Evolutionary conservation across 2,329 filamentous ascomycete genomes (phyloP), one percentile per base, ranked within the genome.

Genomic region (Penicillium sp.): DNA sequence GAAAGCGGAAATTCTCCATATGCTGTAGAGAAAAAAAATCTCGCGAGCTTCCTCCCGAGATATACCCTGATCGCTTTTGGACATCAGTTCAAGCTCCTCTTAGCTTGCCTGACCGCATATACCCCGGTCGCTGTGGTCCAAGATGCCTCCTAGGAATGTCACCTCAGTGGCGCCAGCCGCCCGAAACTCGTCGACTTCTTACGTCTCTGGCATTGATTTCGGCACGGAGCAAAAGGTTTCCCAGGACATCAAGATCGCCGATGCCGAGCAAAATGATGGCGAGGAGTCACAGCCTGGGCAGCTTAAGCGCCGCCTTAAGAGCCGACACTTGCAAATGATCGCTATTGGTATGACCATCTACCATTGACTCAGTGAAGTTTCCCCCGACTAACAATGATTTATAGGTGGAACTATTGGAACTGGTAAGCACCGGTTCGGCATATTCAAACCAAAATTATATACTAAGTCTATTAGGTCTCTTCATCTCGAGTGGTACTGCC

Each of bases 401-500:
- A 1, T 26, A 66, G 65, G 65, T 44, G 65, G 65, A 55, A 67
- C 63, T 35, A 67, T 67, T 33, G 65, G 65, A 52, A 67, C 65
- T 35, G 64, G 64, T 67, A 57, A 54, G 55, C n/a, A 45, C 19
- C 23, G 14, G 9, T 21, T 23, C 21, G 27, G n/a, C 3, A 49
- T 37, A 5, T 23, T 5, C 6, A 14, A 29, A 29, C 11, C 8
- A 9, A 14, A 31, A 10, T 19, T 6, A 1, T 8, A 33, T 45
- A 48, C 63, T 65, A 54, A 66, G 25, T 13, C 0, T n/a, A n/a
- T 1, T 23, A 67, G 88, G 88, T 58, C 79, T 91, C 35, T 90
- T 91, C 73, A 81, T 91, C 27, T 87, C 88, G 44, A 86, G 83
- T 48, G 88, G 88, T 46, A 77, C 76, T 39, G 85, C 86, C 13